Evolutionary conservation across 163 green algal genomes (phyloP).

Genomic region (Smithsoniella earleae): DNA sequence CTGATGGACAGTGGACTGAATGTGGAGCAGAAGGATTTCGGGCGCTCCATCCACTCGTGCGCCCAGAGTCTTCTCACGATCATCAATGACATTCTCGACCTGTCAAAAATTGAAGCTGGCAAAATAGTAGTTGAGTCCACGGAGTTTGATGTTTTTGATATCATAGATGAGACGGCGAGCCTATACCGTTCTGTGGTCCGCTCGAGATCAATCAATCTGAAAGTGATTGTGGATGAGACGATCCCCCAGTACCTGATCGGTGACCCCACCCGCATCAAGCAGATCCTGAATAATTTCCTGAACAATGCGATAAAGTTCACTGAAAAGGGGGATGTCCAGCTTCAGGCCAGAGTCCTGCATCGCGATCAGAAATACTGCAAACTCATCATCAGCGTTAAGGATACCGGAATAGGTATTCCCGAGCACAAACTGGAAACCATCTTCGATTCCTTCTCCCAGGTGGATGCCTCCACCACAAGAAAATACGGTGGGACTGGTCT

Average conservation of each 20-base stretch:
- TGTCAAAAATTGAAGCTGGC: slow-evolving; percentile 55
- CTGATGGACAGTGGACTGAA: slow-evolving; percentile 62
- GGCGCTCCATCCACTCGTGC: slow-evolving; percentile 55
- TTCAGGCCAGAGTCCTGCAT: too few species aligned
- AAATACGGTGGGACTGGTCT: slow-evolving; percentile 73
- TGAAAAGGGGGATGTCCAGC: slow-evolving; percentile 42
- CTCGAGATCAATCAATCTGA: slow-evolving; percentile 16
- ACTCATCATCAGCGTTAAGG: too few species aligned
- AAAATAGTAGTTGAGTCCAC: slow-evolving; percentile 49
- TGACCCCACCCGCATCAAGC: slow-evolving; percentile 11
- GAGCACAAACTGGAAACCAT: slow-evolving; percentile 61
- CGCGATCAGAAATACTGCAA: too few species aligned
- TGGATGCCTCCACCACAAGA: too few species aligned
- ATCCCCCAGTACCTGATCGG: background rate
- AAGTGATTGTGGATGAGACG: background rate
- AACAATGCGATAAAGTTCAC: slow-evolving; percentile 64
- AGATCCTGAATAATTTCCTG: slow-evolving; percentile 57
- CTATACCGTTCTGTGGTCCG: slow-evolving; percentile 33
- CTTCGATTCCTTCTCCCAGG: slow-evolving; percentile 67
- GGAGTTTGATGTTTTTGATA: slow-evolving; percentile 5
- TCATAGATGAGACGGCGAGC: slow-evolving; percentile 48
- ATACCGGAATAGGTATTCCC: slow-evolving; percentile 58
- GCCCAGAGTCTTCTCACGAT: slow-evolving; percentile 36
- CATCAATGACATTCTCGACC: too few species aligned
- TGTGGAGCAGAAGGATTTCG: slow-evolving; percentile 53